Evolutionary conservation across 2,329 filamentous ascomycete species (phyloP), one percentile per base, ranked within the genome.

Genomic region (Fusarium pilosicola): DNA sequence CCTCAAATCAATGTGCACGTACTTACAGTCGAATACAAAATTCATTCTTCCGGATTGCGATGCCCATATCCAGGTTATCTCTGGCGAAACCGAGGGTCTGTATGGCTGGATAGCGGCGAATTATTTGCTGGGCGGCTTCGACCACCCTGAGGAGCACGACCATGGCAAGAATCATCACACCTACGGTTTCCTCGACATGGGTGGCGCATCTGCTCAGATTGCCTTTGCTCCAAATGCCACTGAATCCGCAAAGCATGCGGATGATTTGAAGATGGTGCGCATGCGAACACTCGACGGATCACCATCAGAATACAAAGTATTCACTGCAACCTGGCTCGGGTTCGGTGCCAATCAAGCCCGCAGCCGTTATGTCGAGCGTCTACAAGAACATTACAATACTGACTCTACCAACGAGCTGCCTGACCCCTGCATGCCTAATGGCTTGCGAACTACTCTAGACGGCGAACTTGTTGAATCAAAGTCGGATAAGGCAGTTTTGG

Each of bases 21-120:
- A 97, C 81, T 90, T 97, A 17, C 90, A 89, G 62, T 85, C 89
- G 55, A 91, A 93, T 65, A 96, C 95, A 3, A 85, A 90, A 8
- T 98, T 99, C 78, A 89, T 92, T 59, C 86, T 99, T 3, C 94
- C 95, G n/a, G 94, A 98, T 80, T 99, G 96, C 85, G 89, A 89
- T 68, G 83, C 94, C 44, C 94, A 98, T 79, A 92, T 99, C 22
- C 95, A 98, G 81, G 94, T 98, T 38, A 99, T 99, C 71, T 91
- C 95, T 1, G 96, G 96, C 48, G 95, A 97, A 82, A 98, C 96
- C 0, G 96, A 99, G 82, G 96, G 95, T 6, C 83, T 99, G 36
- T 99, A 98, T 78, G 96, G 96, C 44, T 99, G 96, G 96, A 93
- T 99, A 76, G 96, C 97, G 13, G 94, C 96, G 60, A 99, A 99